phyloP scores from a whole-genome alignment of 2,329 filamentous ascomycete genomes.

The Paracorniculantispora psalliotae region DNA sequence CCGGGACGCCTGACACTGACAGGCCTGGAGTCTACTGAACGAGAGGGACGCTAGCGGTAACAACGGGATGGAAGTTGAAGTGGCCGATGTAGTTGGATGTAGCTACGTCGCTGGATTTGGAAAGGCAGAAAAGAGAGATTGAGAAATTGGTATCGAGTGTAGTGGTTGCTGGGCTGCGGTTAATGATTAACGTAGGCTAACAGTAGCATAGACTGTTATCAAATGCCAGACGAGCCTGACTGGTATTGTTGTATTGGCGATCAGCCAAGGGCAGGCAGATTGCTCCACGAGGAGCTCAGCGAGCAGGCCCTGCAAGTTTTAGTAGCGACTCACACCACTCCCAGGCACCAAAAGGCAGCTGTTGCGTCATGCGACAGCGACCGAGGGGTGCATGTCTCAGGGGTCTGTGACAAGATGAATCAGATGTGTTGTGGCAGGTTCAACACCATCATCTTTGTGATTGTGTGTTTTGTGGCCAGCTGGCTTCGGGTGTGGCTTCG shows the following conservation, averaged over 20 bases:
- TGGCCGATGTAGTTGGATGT: neutral
- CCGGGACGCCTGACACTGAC: neutral
- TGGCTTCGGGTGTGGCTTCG: neutral
- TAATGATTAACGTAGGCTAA: neutral
- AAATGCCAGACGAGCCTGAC: neutral
- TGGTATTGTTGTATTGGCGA: neutral
- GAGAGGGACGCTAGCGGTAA: neutral
- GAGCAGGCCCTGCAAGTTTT: neutral
- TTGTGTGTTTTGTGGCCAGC: neutral
- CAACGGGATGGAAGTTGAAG: neutral
- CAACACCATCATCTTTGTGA: neutral
- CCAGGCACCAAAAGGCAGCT: neutral
- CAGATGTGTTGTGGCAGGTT: neutral
- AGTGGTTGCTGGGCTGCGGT: neutral
- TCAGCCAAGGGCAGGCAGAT: neutral
- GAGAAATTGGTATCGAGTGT: neutral
- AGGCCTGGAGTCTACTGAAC: neutral
- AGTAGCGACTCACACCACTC: neutral
- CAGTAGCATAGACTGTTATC: neutral
- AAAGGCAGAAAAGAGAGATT: neutral
- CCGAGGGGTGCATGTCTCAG: neutral
- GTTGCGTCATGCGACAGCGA: neutral
- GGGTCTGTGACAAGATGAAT: conserved; percentile 1
- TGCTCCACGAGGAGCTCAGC: conserved; percentile 3
- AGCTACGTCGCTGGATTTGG: neutral